Conservation (phyloP, 2,329 filamentous ascomycete genomes). For the Shiraia bambusicola region DNA sequence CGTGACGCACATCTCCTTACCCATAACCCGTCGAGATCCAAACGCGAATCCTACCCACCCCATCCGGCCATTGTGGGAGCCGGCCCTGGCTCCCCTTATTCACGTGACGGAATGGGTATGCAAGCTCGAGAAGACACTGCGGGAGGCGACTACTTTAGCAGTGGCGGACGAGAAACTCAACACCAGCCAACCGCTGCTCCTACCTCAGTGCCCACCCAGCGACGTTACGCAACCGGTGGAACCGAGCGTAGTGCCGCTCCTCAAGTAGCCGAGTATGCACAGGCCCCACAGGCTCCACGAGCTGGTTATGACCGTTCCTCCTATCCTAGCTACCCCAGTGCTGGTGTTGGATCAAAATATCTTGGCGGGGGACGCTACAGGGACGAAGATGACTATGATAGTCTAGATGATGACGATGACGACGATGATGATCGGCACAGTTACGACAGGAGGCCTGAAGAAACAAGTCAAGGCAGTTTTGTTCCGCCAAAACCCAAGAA, state of each 20-base stretch:
- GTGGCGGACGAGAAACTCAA: slow-evolving; percentile 22
- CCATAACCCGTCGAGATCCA: slow-evolving; percentile 26
- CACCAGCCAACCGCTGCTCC: slow-evolving; percentile 9
- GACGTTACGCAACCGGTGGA: slow-evolving; percentile 4
- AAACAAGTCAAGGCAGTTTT: slow-evolving; percentile 36
- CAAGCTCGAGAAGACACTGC: slow-evolving; percentile 31
- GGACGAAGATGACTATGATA: slow-evolving; percentile 33
- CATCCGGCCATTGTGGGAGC: slow-evolving; percentile 42
- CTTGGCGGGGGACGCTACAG: slow-evolving; percentile 34
- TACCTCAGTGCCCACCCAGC: slow-evolving; percentile 3
- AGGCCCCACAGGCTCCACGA: slow-evolving; percentile 19
- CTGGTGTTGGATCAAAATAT: slow-evolving; percentile 34
- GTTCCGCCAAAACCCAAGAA: slow-evolving; percentile 42
- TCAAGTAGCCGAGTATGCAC: slow-evolving; percentile 20
- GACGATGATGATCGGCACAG: slow-evolving; percentile 4
- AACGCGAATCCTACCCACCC: slow-evolving; percentile 38
- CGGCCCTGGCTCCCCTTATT: slow-evolving; percentile 37
- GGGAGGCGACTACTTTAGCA: slow-evolving; percentile 34
- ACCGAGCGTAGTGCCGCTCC: slow-evolving; percentile 5
- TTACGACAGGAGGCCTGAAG: slow-evolving; percentile 30
- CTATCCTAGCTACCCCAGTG: slow-evolving; percentile 24
- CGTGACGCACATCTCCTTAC: slow-evolving; percentile 33
- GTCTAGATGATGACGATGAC: slow-evolving; percentile 21
- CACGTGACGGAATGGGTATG: slow-evolving; percentile 27
- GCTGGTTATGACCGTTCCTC: slow-evolving; percentile 25